A percentile compares a stretch with the other conserved stretches of the same genome.
Evolutionary conservation across 2,329 filamentous ascomycete species (phyloP).

Genomic region (Venturia effusa): DNA sequence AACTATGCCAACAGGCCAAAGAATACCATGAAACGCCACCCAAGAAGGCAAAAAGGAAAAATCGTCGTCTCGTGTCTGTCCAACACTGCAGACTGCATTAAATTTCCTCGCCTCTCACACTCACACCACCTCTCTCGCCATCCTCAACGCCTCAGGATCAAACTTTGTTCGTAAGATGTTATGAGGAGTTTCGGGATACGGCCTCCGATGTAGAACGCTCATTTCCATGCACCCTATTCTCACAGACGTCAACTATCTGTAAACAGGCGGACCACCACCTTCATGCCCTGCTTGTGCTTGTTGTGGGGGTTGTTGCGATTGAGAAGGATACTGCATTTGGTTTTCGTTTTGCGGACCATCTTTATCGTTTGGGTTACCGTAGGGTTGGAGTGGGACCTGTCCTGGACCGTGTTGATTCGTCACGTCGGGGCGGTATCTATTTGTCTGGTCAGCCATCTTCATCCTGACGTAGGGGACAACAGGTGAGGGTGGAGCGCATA

Average conservation of each 20-base stretch:
- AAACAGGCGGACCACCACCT: not conserved
- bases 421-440: slow-evolving; percentile 12
- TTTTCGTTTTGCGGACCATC: not conserved
- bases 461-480: not conserved
- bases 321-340: not conserved
- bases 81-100: not conserved
- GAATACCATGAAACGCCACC: not conserved
- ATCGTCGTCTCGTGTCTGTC: not conserved
- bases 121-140: not conserved
- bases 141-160: not conserved
- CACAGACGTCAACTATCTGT: not conserved
- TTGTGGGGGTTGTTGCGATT: not conserved
- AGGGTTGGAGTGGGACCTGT: not conserved
- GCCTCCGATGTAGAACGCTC: not conserved
- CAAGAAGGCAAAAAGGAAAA: not conserved
- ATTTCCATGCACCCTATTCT: not conserved
- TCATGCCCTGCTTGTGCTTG: not conserved
- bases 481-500: slow-evolving; percentile 13
- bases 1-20: not conserved
- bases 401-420: slow-evolving; percentile 5
- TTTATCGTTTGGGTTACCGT: slow-evolving; percentile 4
- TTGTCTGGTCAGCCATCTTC: not conserved
- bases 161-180: not conserved
- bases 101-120: not conserved
- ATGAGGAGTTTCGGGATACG: not conserved